Evolutionary conservation across 2,329 filamentous ascomycete species (phyloP), one percentile per base, ranked within the genome.

Genomic region (Hirsutella minnesotensis): DNA sequence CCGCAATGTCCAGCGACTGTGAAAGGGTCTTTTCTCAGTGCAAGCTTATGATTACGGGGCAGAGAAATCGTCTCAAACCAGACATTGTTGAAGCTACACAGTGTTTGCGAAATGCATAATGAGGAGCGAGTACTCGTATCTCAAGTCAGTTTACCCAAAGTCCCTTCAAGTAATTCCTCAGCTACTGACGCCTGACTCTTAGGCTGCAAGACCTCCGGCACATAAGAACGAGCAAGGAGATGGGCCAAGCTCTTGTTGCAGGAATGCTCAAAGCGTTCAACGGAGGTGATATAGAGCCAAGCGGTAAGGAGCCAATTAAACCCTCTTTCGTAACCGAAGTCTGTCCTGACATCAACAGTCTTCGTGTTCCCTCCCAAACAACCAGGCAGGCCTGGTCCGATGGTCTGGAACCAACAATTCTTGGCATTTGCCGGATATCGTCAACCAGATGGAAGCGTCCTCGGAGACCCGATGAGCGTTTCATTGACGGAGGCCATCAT

Each of bases 21-120:
- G n/a, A n/a, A n/a, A n/a, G n/a, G n/a, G n/a, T n/a, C n/a, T n/a
- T n/a, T n/a, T n/a, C n/a, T n/a, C n/a, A n/a, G n/a, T n/a, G n/a
- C n/a, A n/a, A n/a, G n/a, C n/a, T n/a, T n/a, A n/a, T n/a, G n/a
- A n/a, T n/a, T n/a, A n/a, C n/a, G n/a, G n/a, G n/a, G n/a, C n/a
- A n/a, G n/a, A n/a, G n/a, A n/a, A n/a, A n/a, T n/a, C n/a, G n/a
- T n/a, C n/a, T n/a, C n/a, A n/a, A n/a, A n/a, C n/a, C n/a, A n/a
- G n/a, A n/a, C n/a, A n/a, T n/a, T n/a, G n/a, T n/a, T n/a, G n/a
- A n/a, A n/a, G n/a, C n/a, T n/a, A n/a, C n/a, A n/a, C n/a, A n/a
- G n/a, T n/a, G n/a, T n/a, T n/a, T n/a, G n/a, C n/a, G n/a, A n/a
- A 43, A 16, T 43, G 41, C 20, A 43, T 43, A 18, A 43, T 43